Evolutionary conservation across 2,329 filamentous ascomycete genomes (phyloP).

Genomic region (Hypomyces rosellus): DNA sequence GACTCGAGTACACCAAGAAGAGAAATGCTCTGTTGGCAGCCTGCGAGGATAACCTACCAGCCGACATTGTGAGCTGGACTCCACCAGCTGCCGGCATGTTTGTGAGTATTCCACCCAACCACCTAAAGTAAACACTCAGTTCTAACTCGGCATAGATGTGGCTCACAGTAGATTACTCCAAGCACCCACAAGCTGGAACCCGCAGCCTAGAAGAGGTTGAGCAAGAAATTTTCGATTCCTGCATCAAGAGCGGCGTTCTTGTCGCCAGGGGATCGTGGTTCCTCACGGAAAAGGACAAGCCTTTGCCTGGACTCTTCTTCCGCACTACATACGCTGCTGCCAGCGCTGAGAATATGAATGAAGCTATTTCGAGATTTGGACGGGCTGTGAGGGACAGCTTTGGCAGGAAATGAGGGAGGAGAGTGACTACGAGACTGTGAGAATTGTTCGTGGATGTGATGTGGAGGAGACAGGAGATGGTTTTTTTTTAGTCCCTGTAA

Average conservation of each 20-base stretch:
- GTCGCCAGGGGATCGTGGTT: constrained; percentile 81
- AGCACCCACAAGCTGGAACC: constrained; percentile 54
- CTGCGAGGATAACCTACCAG: constrained; percentile 71
- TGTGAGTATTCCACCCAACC: constrained; percentile 42
- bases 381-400: constrained; percentile 60
- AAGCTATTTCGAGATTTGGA: constrained; percentile 70
- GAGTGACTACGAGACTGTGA: background rate
- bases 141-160: constrained; percentile 49
- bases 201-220: constrained; percentile 63
- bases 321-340: constrained; percentile 78
- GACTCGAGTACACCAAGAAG: constrained; percentile 72
- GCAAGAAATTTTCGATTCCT: constrained; percentile 75
- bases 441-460: background rate
- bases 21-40: constrained; percentile 71
- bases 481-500: too few species aligned
- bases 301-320: constrained; percentile 64
- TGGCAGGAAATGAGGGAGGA: constrained; percentile 24
- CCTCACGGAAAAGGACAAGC: constrained; percentile 56
- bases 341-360: constrained; percentile 43
- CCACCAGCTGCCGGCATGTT: constrained; percentile 91
- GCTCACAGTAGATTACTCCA: constrained; percentile 60
- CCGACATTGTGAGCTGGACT: constrained; percentile 69
- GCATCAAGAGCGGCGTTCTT: constrained; percentile 65
- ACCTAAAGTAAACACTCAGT: background rate
- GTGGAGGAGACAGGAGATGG: background rate